Base-by-base conservation (phyloP, 345 rosid species). In the Limnanthes douglasii region DNA sequence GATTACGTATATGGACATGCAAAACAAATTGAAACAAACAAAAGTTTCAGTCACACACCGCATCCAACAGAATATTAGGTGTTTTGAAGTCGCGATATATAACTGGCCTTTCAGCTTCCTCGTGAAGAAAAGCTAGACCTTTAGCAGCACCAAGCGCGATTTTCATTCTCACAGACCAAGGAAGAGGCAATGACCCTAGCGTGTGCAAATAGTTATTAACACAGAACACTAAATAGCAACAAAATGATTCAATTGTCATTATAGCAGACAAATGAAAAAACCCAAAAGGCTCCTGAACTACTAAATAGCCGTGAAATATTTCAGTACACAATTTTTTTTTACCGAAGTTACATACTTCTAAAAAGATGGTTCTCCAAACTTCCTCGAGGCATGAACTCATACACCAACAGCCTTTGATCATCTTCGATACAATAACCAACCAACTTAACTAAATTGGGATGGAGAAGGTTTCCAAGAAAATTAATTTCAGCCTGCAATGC, bases 41-140 rank as follows among this genome's bases (percentile, higher is more conserved):
- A 8, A n/a, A n/a, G 2, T 26, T 8, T 16, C 28, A 19, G 45
- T 25, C 11, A 36, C 66, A 38, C 65, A 80, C 93, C 28, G 80
- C 78, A 27, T 80, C 93, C 39, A 80, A 54, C 41, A 80, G 51
- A 31, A 80, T 80, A 59, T 80, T 80, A 13, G 93, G 75, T 8
- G 93, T 80, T 51, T 80, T 80, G 34, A 80, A 80, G 61, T 80
- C 93, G 3, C 93, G 86, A 54, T 80, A 80, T 51, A 80, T 80
- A 43, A 80, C 83, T 1, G 83, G 72, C 58, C 65, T 72, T 56
- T 75, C 83, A 22, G 86, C 93, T 63, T 80, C 93, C 39, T 76
- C 83, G 0, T 80, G 93, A 54, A 80, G 93, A 56, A 80, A 80
- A 39, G 86, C 56, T 2, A 80, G 83, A 41, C 93, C 93, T 48